Percentiles rank a stretch among this genome's conserved stretches.
phyloP scores from a whole-genome alignment of 495 filamentous ascomycete genomes.

The Aspergillus asperescens region DNA sequence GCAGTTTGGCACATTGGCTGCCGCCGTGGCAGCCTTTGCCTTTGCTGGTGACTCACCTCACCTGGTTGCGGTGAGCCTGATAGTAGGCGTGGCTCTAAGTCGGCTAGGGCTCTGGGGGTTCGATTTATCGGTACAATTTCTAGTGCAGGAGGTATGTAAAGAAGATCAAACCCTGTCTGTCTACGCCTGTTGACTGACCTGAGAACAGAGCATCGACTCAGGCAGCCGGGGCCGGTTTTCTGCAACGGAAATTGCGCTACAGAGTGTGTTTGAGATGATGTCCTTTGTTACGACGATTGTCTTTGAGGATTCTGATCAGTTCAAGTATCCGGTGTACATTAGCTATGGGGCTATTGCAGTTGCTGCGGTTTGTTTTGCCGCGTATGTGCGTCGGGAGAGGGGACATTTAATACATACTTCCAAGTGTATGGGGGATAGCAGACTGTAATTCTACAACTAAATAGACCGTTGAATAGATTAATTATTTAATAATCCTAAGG shows the following conservation, averaged over 20 bases:
- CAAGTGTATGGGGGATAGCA: conserved; percentile 20
- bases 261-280: conserved; percentile 62
- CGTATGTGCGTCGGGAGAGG: conserved; percentile 51
- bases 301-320: conserved; percentile 52
- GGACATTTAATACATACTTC: conserved; percentile 59
- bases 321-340: conserved; percentile 56
- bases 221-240: conserved; percentile 55
- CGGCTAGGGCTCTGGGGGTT: conserved; percentile 64
- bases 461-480: too few species aligned
- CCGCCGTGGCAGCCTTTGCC: conserved; percentile 37
- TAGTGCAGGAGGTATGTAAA: conserved; percentile 60
- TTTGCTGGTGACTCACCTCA: conserved; percentile 26
- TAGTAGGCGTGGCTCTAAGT: conserved; percentile 50
- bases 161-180: background rate
- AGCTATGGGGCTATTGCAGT: conserved; percentile 46
- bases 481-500: too few species aligned
- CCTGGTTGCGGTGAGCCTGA: conserved; percentile 42
- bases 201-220: conserved; percentile 43
- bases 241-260: conserved; percentile 52
- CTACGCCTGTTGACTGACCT: background rate
- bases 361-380: conserved; percentile 49
- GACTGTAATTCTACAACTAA: background rate
- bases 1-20: conserved; percentile 51
- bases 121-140: conserved; percentile 58
- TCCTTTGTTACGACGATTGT: conserved; percentile 58